Percentiles rank a stretch among this genome's conserved stretches.
These are phyloP conservation scores for Botrytis aclada DNA, from an alignment of 2,329 filamentous ascomycete species.

Conservation along the genomic window DNA sequence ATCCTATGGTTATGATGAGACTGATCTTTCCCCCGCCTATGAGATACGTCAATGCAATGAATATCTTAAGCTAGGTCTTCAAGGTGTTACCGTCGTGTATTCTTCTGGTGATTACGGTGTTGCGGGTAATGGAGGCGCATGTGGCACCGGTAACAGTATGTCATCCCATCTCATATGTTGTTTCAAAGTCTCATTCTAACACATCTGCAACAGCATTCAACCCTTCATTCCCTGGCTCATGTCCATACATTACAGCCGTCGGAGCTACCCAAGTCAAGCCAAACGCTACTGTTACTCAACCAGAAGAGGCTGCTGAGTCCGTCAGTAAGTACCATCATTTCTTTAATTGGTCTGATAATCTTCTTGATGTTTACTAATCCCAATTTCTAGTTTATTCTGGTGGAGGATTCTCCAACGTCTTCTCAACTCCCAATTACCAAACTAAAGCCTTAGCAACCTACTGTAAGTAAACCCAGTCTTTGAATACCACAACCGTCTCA, in stretches of 20 bases:
- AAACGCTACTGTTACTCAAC: slow-evolving; percentile 34
- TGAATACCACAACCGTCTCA: neutral
- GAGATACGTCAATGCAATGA: slow-evolving; percentile 52
- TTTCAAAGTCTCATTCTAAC: slow-evolving; percentile 30
- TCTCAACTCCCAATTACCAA: slow-evolving; percentile 48
- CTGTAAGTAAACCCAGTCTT: slow-evolving; percentile 29
- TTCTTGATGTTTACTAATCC: slow-evolving; percentile 38
- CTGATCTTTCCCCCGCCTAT: slow-evolving; percentile 45
- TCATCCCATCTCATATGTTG: slow-evolving; percentile 31
- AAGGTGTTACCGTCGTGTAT: slow-evolving; percentile 49
- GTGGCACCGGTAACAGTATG: slow-evolving; percentile 22
- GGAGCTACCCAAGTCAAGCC: slow-evolving; percentile 51
- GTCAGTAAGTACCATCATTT: slow-evolving; percentile 20
- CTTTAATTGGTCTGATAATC: neutral
- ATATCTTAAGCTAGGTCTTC: slow-evolving; percentile 54
- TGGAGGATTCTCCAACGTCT: slow-evolving; percentile 64
- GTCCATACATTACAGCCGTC: slow-evolving; percentile 50
- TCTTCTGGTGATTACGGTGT: slow-evolving; percentile 50
- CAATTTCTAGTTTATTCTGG: slow-evolving; percentile 65
- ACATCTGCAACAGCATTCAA: slow-evolving; percentile 40
- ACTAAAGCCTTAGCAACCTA: slow-evolving; percentile 31
- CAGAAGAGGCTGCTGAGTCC: slow-evolving; percentile 47
- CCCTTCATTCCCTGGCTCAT: slow-evolving; percentile 45
- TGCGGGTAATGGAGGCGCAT: slow-evolving; percentile 38
- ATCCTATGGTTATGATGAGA: slow-evolving; percentile 53